Conservation (phyloP, 257 asterid species). For the Petunia axillaris region DNA sequence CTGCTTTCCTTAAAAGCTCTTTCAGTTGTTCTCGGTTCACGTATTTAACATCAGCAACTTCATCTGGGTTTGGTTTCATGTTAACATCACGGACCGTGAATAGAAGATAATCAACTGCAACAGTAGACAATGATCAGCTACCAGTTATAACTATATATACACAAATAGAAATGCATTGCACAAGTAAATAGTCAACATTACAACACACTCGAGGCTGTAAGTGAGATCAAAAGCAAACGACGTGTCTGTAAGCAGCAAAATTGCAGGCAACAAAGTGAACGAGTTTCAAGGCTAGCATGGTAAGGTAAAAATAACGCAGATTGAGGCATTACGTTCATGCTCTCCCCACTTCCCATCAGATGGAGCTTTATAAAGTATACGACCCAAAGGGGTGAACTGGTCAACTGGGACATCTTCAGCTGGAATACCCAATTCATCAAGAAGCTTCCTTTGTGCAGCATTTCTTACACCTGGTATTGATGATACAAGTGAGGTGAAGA, state of each 20-base stretch:
- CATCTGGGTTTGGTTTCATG: constrained; percentile 86
- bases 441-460: constrained; percentile 96
- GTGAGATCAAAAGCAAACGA: constrained; percentile 10
- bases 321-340: constrained; percentile 70
- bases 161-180: neutral
- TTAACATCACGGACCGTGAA: constrained; percentile 80
- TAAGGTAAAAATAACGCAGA: neutral
- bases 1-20: constrained; percentile 80
- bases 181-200: neutral
- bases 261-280: neutral
- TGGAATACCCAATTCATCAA: constrained; percentile 89
- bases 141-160: neutral
- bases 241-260: neutral
- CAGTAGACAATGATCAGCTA: constrained; percentile 8
- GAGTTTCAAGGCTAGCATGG: neutral
- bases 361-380: constrained; percentile 93
- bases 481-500: constrained; percentile 18
- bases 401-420: constrained; percentile 88
- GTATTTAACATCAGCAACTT: constrained; percentile 72
- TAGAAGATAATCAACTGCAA: constrained; percentile 92
- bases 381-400: constrained; percentile 78
- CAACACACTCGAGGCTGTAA: neutral
- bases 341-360: constrained; percentile 99
- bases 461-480: constrained; percentile 70
- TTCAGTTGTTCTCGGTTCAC: constrained; percentile 65